Conservation (phyloP, 148 eudicot species). For the Hydrangea macrophylla region DNA sequence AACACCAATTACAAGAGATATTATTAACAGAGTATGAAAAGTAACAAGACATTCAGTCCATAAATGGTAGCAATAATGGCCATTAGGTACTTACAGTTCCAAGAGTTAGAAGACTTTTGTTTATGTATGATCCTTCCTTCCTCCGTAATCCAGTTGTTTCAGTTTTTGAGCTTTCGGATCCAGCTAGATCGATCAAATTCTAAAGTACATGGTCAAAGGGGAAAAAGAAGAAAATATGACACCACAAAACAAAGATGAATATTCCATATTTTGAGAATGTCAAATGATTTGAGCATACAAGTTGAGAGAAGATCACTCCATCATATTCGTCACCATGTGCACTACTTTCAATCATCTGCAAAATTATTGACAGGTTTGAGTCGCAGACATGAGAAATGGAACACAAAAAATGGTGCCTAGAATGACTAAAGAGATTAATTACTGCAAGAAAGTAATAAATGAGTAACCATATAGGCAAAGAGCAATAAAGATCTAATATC, state of each 20-base stretch:
- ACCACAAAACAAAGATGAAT: conserved; percentile 11
- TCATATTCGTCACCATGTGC: conserved; percentile 95
- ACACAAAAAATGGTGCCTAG: background rate
- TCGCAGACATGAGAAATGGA: background rate
- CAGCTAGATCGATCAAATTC: conserved; percentile 97
- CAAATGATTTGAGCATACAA: conserved; percentile 44
- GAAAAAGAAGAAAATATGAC: conserved; percentile 10
- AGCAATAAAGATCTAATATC: too few species aligned
- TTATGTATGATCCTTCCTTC: conserved; percentile 98
- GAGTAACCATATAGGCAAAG: too few species aligned
- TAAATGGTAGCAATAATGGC: background rate
- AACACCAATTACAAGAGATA: background rate
- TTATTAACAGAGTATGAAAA: background rate
- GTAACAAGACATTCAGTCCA: background rate
- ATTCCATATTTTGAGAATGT: background rate
- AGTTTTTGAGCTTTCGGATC: conserved; percentile 99
- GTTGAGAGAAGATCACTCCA: conserved; percentile 95
- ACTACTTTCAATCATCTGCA: conserved; percentile 96
- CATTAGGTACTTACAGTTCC: conserved; percentile 75
- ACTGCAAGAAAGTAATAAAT: background rate
- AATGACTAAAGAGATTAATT: background rate
- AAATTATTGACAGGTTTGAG: background rate
- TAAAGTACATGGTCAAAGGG: conserved; percentile 25
- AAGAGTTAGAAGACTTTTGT: conserved; percentile 95
- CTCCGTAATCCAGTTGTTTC: conserved; percentile 96